Base-by-base conservation (phyloP, 2,329 filamentous ascomycete genomes). In the Calonectria pseudoturangicola region DNA sequence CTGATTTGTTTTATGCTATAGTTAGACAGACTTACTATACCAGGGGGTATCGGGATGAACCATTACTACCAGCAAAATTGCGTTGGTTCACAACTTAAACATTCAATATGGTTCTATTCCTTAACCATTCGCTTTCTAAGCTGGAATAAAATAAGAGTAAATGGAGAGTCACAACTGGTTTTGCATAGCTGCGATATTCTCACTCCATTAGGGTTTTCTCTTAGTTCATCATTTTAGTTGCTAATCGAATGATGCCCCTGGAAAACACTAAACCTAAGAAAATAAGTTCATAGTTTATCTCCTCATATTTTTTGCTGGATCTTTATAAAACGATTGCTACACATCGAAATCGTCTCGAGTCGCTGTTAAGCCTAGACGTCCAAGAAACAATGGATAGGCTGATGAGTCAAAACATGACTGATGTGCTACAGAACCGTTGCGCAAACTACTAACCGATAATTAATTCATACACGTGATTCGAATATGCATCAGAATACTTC, bases 31-130 rank as follows among this genome's bases (percentile, higher is more conserved):
- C 43, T 47, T 21, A 47, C 43, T 77, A 73, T 87, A 91, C 92
- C 93, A 94, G 21, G 21, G 21, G 21, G 21, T 21, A 21, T 21
- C 21, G 21, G 21, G 21, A 21, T 21, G 21, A 21, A 21, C 21
- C 21, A 21, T 21, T 21, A 21, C 21, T 21, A 21, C 21, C 21
- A 21, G 21, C 21, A 21, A 21, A 21, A 21, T 21, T 21, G 21
- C 21, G 21, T 21, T 21, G 21, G 21, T 21, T 21, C 21, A 21
- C 21, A 21, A 21, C 21, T 21, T 21, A 21, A 21, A 21, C 21
- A 21, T 21, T 21, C 21, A 21, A 21, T 21, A 21, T 21, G 21
- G 21, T 21, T 21, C 21, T 21, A 21, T 21, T 21, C 21, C 21
- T 21, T 21, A 21, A 21, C 21, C 21, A 21, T 21, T 21, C 21